A percentile compares a stretch with the other conserved stretches of the same genome.
Conservation (phyloP, 495 filamentous ascomycete genomes). For the Stereocaulon alpinum region DNA sequence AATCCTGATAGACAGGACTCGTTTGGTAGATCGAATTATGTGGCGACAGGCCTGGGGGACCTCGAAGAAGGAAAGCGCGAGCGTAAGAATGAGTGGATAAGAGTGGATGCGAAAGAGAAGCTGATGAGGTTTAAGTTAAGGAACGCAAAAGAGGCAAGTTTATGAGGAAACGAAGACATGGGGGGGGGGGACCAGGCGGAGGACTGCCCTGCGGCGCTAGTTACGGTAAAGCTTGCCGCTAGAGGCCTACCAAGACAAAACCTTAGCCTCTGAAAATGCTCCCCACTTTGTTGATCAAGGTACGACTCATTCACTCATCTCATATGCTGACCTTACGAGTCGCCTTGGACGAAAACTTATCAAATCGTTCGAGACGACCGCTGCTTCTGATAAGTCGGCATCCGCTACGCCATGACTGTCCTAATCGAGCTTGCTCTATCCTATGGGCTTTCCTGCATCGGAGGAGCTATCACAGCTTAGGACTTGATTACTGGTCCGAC, state of each 20-base stretch:
- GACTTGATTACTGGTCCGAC: neutral
- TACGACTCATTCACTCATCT: neutral
- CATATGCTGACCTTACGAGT: neutral
- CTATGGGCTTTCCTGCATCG: neutral
- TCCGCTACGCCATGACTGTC: neutral
- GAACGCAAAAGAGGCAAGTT: neutral
- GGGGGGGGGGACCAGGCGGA: neutral
- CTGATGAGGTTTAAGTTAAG: neutral
- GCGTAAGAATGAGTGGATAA: neutral
- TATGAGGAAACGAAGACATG: neutral
- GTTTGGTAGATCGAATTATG: neutral
- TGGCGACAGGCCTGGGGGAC: neutral
- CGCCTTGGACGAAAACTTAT: too few species aligned
- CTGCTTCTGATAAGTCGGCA: neutral
- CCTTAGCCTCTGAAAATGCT: neutral
- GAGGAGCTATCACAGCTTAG: neutral
- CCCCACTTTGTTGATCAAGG: constrained; percentile 1
- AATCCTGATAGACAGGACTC: neutral
- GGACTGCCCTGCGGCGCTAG: neutral
- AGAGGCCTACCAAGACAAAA: constrained; percentile 3
- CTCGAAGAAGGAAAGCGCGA: neutral
- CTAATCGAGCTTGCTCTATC: too few species aligned
- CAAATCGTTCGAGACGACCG: neutral
- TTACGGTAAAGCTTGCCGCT: neutral
- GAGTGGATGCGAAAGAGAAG: constrained; percentile 2